Evolutionary conservation across 2,329 filamentous ascomycete species (phyloP).

Genomic region (Byssochlamys sp.): DNA sequence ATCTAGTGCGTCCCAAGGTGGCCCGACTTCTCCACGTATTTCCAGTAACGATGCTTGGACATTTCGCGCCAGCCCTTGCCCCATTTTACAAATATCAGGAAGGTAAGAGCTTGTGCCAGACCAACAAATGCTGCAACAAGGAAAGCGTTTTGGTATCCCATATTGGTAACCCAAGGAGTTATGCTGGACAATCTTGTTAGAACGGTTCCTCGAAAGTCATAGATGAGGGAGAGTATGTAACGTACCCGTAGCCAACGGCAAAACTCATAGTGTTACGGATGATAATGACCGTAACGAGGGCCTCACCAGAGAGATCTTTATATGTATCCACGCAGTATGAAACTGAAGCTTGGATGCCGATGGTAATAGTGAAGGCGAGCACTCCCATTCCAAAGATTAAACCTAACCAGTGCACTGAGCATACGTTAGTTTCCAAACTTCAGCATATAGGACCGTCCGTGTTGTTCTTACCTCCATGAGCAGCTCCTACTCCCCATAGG

Average conservation of each 20-base stretch:
- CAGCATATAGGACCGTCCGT: not conserved
- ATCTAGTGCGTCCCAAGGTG: not conserved
- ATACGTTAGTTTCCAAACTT: not conserved
- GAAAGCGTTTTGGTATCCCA: conserved; percentile 39
- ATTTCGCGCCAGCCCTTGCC: conserved; percentile 28
- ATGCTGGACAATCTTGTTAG: conserved; percentile 19
- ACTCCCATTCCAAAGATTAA: conserved; percentile 41
- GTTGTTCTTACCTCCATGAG: conserved; percentile 18
- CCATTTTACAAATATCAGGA: conserved; percentile 41
- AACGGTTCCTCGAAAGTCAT: not conserved
- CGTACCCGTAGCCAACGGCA: conserved; percentile 34
- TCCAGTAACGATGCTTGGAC: conserved; percentile 5
- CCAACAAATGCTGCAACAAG: conserved; percentile 32
- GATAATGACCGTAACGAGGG: conserved; percentile 43
- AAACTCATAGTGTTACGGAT: conserved; percentile 32
- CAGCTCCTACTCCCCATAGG: conserved; percentile 38
- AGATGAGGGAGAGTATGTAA: not conserved
- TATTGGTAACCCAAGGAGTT: conserved; percentile 36
- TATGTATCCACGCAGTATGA: conserved; percentile 43
- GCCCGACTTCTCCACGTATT: conserved; percentile 4
- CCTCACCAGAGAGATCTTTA: conserved; percentile 40
- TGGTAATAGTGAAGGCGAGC: conserved; percentile 35
- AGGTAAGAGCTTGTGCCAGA: conserved; percentile 30
- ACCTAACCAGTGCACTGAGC: conserved; percentile 40
- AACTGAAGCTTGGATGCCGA: conserved; percentile 37